A percentile compares a stretch with the other conserved stretches of the same genome.
These are phyloP conservation scores for Purshia tridentata DNA, from an alignment of 306 rosid species.

Conservation along the genomic window DNA sequence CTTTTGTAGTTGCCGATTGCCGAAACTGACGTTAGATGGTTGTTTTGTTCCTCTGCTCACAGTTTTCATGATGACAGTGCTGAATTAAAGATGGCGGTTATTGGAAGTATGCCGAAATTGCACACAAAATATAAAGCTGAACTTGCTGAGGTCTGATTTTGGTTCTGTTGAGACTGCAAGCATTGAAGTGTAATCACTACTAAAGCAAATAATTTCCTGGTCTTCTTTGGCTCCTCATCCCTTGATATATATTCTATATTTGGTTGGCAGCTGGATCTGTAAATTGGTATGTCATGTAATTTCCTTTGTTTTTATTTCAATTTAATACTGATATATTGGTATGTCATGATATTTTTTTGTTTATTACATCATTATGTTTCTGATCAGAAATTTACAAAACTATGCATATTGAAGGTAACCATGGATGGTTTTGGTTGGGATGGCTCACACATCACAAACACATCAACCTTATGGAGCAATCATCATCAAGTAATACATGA, in stretches of 20 bases:
- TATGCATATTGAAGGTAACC: background rate
- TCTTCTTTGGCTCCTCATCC: slow-evolving; percentile 6
- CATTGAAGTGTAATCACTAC: background rate
- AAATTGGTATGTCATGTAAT: slow-evolving; percentile 22
- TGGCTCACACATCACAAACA: slow-evolving; percentile 35
- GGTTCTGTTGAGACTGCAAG: slow-evolving; percentile 1
- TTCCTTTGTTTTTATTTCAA: background rate
- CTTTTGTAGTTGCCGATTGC: slow-evolving; percentile 35
- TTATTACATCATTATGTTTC: slow-evolving; percentile 14
- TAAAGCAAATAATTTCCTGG: slow-evolving; percentile 1
- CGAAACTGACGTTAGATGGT: slow-evolving; percentile 47
- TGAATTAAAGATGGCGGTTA: slow-evolving; percentile 37
- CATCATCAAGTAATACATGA: slow-evolving; percentile 37
- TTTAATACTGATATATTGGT: background rate
- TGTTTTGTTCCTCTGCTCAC: slow-evolving; percentile 32
- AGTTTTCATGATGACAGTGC: slow-evolving; percentile 32
- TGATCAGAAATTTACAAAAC: slow-evolving; percentile 8
- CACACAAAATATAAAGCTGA: slow-evolving; percentile 32
- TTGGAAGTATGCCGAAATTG: slow-evolving; percentile 26
- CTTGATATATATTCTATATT: slow-evolving; percentile 3
- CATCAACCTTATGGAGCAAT: slow-evolving; percentile 46
- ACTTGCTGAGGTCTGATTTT: slow-evolving; percentile 27
- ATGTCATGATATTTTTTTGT: background rate
- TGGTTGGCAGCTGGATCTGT: slow-evolving; percentile 34
- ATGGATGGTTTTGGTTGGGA: slow-evolving; percentile 70